phyloP scores from a whole-genome alignment of 2,329 filamentous ascomycete species.

The Colletotrichum sansevieriae region DNA sequence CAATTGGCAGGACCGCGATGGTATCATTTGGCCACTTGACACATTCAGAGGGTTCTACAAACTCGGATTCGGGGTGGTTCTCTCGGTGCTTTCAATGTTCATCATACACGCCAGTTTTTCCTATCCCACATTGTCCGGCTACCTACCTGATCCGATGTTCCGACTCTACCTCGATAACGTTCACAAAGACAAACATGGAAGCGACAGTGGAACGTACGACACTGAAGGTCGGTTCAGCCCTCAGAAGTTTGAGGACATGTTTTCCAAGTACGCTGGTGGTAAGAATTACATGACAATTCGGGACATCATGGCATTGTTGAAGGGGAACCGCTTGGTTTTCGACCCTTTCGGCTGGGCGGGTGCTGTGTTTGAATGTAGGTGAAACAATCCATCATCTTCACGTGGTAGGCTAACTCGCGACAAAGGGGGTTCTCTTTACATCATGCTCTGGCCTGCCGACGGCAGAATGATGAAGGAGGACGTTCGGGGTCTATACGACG shows the following conservation, averaged over 20 bases:
- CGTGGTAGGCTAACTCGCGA: neutral
- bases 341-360: conserved; percentile 56
- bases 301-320: conserved; percentile 53
- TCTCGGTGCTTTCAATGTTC: conserved; percentile 54
- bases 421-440: conserved; percentile 54
- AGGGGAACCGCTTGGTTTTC: conserved; percentile 55
- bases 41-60: conserved; percentile 56
- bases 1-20: conserved; percentile 50
- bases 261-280: conserved; percentile 59
- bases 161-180: conserved; percentile 54
- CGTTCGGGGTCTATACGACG: conserved; percentile 45
- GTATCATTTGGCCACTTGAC: conserved; percentile 54
- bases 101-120: conserved; percentile 60
- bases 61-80: conserved; percentile 55
- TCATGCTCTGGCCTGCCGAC: conserved; percentile 66
- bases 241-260: conserved; percentile 65
- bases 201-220: conserved; percentile 61
- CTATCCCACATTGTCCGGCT: conserved; percentile 56
- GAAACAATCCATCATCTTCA: neutral
- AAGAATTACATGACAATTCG: conserved; percentile 54
- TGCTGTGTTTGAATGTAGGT: conserved; percentile 46
- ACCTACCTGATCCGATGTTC: conserved; percentile 54
- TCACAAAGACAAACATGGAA: conserved; percentile 61
- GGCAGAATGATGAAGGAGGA: conserved; percentile 70
- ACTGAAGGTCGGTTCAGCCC: conserved; percentile 62